Percentiles rank a stretch among this genome's conserved stretches.
phyloP scores from a whole-genome alignment of 352 stramenopile genomes.

The Phytophthora melonis region DNA sequence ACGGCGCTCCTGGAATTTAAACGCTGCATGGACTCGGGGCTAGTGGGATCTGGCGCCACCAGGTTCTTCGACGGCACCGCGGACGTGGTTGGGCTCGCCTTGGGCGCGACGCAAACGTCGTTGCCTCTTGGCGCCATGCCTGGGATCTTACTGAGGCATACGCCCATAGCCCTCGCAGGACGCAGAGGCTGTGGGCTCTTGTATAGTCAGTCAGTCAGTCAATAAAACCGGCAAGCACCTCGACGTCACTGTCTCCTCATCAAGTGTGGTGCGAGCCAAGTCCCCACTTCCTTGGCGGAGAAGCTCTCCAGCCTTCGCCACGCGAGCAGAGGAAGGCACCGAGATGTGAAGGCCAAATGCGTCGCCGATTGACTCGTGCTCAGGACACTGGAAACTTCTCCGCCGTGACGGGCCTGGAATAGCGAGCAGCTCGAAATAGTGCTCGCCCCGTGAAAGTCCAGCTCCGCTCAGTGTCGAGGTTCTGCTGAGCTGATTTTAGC shows the following conservation, averaged over 20 bases:
- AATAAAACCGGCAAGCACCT: too few species aligned
- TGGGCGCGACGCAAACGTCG: conserved; percentile 17
- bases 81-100: conserved; percentile 10
- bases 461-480: not conserved
- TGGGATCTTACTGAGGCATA: conserved; percentile 29
- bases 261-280: not conserved
- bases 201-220: not conserved
- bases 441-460: not conserved
- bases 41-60: conserved; percentile 18
- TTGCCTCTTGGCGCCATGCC: conserved; percentile 11
- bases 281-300: not conserved
- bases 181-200: not conserved
- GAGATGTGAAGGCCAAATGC: conserved; percentile 24
- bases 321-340: not conserved
- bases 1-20: not conserved
- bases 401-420: conserved; percentile 4
- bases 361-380: not conserved
- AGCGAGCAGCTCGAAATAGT: conserved; percentile 28
- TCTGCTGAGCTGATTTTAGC: not conserved
- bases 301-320: not conserved
- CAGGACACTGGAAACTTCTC: conserved; percentile 9
- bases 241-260: conserved; percentile 12
- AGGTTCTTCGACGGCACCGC: conserved; percentile 23
- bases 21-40: not conserved
- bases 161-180: conserved; percentile 21